Base-by-base conservation (phyloP, 345 rosid species). In the Populus euphratica region DNA sequence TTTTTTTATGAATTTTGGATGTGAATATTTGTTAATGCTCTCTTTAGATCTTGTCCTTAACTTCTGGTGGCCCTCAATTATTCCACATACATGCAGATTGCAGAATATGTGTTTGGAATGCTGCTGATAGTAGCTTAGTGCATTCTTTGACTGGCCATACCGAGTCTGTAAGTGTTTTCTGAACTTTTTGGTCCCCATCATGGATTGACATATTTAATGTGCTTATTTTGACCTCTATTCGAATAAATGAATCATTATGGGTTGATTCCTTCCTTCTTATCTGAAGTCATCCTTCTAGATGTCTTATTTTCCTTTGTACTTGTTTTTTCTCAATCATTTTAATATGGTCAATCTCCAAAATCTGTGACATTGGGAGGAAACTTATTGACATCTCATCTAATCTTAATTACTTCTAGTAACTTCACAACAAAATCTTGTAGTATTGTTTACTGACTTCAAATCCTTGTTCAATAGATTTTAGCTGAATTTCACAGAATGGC, bases 21-120 rank as follows among this genome's bases (percentile, higher is more conserved):
- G 49, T 74, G 75, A 36, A 39, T 70, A 18, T 8, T 61, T 5
- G 64, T 75, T 3, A 69, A 61, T 59, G 49, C 23, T 72, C 29
- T 62, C 2, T 76, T 68, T 76, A 36, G 18, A 33, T 16, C 44
- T 75, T 66, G 36, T 43, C 69, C 69, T 63, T 74, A 69, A 54
- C 72, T 68, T 68, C 49, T 70, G 47, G 71, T 77, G 52, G 49
- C 63, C 47, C 70, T 75, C 54, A 76, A 70, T 54, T 69, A 27
- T 44, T 35, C 72, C 23, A 61, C 73, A 75, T 83, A 68, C 73
- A 73, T 89, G 88, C 89, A 96, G 99, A 96, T 88, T 96, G 98
- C 89, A 92, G 99, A 89, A 94, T 96, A 86, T 96, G 99, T 41
- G 99, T 96, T 74, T 96, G 99, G 99, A 96, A 96, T 86, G 98